A percentile compares a stretch with the other conserved stretches of the same genome.
phyloP scores from a whole-genome alignment of 2,329 filamentous ascomycete genomes.

The Drechslerella coelobrocha region DNA sequence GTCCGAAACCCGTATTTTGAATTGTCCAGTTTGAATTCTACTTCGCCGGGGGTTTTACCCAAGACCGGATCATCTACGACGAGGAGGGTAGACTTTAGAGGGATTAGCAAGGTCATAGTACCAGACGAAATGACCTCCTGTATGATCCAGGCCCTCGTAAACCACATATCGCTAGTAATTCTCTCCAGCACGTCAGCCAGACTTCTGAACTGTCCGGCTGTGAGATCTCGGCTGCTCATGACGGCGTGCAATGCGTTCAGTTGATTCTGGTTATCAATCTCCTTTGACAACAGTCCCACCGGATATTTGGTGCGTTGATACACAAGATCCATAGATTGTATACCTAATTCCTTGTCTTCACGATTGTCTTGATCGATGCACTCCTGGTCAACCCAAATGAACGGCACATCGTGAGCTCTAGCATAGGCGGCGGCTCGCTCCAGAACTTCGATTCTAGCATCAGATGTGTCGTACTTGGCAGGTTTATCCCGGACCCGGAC shows the following conservation, averaged over 20 bases:
- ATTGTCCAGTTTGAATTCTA: no score
- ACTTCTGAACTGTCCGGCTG: no score
- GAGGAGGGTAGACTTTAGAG: no score
- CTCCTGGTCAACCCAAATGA: slow-evolving; percentile 54
- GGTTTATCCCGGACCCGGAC: neutral
- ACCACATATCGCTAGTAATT: no score
- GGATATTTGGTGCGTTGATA: slow-evolving; percentile 44
- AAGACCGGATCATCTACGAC: no score
- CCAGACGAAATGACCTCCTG: no score
- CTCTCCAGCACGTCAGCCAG: no score
- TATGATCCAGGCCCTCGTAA: no score
- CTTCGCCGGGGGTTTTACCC: no score
- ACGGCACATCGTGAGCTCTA: slow-evolving; percentile 21
- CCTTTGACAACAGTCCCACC: slow-evolving; percentile 23
- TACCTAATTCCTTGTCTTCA: slow-evolving; percentile 50
- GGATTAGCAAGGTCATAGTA: no score
- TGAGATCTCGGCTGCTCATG: neutral
- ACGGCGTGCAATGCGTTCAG: neutral
- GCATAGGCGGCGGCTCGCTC: slow-evolving; percentile 45
- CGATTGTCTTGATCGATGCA: slow-evolving; percentile 52
- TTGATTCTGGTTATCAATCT: neutral
- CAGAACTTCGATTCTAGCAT: slow-evolving; percentile 23
- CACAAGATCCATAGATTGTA: slow-evolving; percentile 52
- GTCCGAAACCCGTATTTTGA: no score
- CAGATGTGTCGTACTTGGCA: neutral